Base-by-base conservation (phyloP, 129 eudicot species). In the Sambucus nigra region DNA sequence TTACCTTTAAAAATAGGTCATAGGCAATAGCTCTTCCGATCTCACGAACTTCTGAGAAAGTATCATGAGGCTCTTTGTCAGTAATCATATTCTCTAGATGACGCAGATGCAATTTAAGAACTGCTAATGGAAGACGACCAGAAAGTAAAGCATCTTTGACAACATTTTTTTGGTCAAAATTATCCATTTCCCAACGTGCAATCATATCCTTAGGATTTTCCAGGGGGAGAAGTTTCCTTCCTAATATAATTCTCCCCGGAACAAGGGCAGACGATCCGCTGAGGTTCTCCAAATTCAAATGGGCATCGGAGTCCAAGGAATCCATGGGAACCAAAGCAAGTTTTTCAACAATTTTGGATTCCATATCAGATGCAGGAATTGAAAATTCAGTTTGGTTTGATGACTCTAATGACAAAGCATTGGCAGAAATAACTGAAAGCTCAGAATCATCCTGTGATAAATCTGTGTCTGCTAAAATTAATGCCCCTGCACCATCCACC, bases 121-220 rank as follows among this genome's bases (percentile, higher is more conserved):
- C 98, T 31, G 98, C 98, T 66, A 91, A 60, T 55, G 98, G 98
- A 71, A 91, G 95, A 39, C 98, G 94, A 16, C 95, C 98, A 63
- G 94, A 81, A 44, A 81, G 63, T 67, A 91, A 60, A 32, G 98
- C 98, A 53, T 91, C 98, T 72, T 72, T 77, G 61, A 91, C 98
- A 42, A 91, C 69, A 47, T 76, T 82, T 58, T 69, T 82, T 44
- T 79, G 78, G 76, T 91, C 95, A 70, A 91, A 73, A 69, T 91
- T 65, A 38, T 75, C 84, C 41, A 70, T 17, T 55, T 85, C 89
- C 98, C 98, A 91, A 19, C 98, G 95, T 46, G 94, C 81, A 57
- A 91, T 81, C 98, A 91, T 91, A 68, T 91, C 95, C 53, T 74
- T 91, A 5, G 98, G 88, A 64, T 85, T 91, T 74, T 91, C 95